phyloP scores from a whole-genome alignment of 768 basidiomycete species.

The Kwoniella botswanensis region DNA sequence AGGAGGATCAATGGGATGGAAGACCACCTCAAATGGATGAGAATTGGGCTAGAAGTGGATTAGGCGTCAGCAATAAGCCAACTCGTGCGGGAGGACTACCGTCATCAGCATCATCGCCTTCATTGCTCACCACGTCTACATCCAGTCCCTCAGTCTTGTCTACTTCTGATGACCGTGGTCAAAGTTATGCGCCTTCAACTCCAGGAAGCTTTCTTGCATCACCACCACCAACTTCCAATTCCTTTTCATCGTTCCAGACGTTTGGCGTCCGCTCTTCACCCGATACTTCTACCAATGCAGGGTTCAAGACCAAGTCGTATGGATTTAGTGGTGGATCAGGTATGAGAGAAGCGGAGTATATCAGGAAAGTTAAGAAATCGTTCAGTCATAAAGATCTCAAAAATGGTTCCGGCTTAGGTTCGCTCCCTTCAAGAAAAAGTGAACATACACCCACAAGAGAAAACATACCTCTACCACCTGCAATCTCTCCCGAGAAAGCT shows the following conservation, averaged over 20 bases:
- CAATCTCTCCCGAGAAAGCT: slow-evolving; percentile 35
- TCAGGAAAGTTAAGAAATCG: slow-evolving; percentile 42
- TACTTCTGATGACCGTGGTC: neutral
- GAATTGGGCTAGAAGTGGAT: slow-evolving; percentile 12
- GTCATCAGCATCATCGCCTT: slow-evolving; percentile 11
- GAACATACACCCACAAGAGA: slow-evolving; percentile 21
- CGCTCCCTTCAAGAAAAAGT: slow-evolving; percentile 22
- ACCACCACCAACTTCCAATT: slow-evolving; percentile 43
- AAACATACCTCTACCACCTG: slow-evolving; percentile 21
- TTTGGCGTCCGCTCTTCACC: slow-evolving; percentile 28
- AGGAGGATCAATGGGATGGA: slow-evolving; percentile 39
- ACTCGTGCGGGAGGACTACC: neutral
- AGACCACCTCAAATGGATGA: slow-evolving; percentile 24
- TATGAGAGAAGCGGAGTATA: slow-evolving; percentile 48
- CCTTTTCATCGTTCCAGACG: slow-evolving; percentile 43
- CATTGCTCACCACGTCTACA: slow-evolving; percentile 23
- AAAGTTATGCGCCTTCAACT: slow-evolving; percentile 5
- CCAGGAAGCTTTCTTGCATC: slow-evolving; percentile 12
- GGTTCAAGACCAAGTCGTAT: slow-evolving; percentile 40
- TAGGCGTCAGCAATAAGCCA: neutral
- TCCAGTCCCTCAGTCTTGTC: slow-evolving; percentile 26
- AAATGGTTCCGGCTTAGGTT: slow-evolving; percentile 26
- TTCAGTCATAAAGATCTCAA: slow-evolving; percentile 34
- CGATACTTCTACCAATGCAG: slow-evolving; percentile 1
- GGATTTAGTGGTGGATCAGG: slow-evolving; percentile 45